Conservation (phyloP, 805 yeast species). For the Kuraishia capsulata region DNA sequence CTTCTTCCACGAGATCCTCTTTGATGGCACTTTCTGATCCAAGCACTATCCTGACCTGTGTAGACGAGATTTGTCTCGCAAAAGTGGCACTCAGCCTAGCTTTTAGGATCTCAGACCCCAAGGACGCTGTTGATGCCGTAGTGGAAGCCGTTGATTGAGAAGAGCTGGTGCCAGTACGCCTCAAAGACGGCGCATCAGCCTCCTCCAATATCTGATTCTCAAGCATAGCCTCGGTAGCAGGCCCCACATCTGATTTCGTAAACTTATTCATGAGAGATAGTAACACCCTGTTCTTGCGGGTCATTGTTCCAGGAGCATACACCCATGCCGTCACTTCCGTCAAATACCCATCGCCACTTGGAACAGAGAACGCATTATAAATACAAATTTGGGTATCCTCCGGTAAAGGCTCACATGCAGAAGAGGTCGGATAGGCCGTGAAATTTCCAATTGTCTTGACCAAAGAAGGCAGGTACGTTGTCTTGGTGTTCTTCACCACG, state of each 20-base stretch:
- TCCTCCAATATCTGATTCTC: constrained; percentile 27
- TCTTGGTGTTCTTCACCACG: constrained; percentile 38
- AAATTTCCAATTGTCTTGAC: constrained; percentile 26
- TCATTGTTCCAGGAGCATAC: constrained; percentile 57
- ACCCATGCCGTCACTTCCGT: constrained; percentile 69
- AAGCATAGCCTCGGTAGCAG: constrained; percentile 21
- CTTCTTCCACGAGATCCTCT: constrained; percentile 18
- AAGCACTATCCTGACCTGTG: constrained; percentile 44
- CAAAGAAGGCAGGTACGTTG: constrained; percentile 36
- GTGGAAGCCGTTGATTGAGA: constrained; percentile 6
- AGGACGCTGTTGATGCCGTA: neutral
- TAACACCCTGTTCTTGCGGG: constrained; percentile 62
- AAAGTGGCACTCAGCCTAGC: constrained; percentile 65
- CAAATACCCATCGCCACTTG: constrained; percentile 28
- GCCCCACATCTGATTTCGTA: constrained; percentile 27
- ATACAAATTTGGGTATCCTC: constrained; percentile 51
- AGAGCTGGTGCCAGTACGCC: constrained; percentile 1
- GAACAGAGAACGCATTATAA: constrained; percentile 47
- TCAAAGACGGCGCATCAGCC: constrained; percentile 13
- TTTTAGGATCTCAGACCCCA: constrained; percentile 26
- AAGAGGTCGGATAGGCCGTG: constrained; percentile 1
- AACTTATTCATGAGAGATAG: constrained; percentile 63
- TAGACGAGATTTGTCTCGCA: constrained; percentile 53
- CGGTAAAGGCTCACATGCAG: constrained; percentile 30
- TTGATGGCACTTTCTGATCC: constrained; percentile 35